phyloP scores from a whole-genome alignment of 768 basidiomycete species.

The Termitomyces sp. region DNA sequence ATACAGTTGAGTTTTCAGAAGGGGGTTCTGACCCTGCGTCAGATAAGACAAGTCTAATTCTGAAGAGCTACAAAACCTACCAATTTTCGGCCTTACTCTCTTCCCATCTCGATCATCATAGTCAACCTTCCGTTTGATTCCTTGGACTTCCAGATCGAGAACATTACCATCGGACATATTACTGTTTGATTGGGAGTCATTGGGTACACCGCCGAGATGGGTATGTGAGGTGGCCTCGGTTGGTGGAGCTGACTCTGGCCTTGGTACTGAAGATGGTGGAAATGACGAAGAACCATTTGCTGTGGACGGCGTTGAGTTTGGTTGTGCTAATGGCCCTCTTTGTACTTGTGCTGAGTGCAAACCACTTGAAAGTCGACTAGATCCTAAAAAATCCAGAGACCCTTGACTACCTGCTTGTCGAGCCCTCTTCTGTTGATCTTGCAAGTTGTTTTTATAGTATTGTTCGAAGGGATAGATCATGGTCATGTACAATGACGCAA shows the following conservation, averaged over 20 bases:
- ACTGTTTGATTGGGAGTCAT: conserved; percentile 10
- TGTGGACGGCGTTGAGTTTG: conserved; percentile 9
- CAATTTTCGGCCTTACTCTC: conserved; percentile 68
- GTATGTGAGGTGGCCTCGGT: conserved; percentile 18
- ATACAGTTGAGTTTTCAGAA: conserved; percentile 41
- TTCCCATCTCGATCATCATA: conserved; percentile 65
- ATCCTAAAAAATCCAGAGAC: conserved; percentile 2
- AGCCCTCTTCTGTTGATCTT: conserved; percentile 55
- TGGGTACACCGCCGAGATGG: conserved; percentile 7
- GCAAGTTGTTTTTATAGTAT: conserved; percentile 55
- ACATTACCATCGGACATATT: conserved; percentile 30
- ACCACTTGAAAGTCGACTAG: conserved; percentile 7
- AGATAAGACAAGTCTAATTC: conserved; percentile 1
- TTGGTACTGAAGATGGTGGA: conserved; percentile 22
- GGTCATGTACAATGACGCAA: conserved; percentile 57
- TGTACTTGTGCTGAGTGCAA: conserved; percentile 21
- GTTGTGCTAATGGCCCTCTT: conserved; percentile 16
- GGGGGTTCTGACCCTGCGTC: conserved; percentile 35
- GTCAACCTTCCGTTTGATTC: conserved; percentile 70
- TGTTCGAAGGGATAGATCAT: conserved; percentile 75
- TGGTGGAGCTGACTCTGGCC: conserved; percentile 25
- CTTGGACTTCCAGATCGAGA: conserved; percentile 59
- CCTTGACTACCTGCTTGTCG: conserved; percentile 33
- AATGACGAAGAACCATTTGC: conserved; percentile 19
- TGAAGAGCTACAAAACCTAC: conserved; percentile 34